A percentile compares a stretch with the other conserved stretches of the same genome.
These are phyloP conservation scores for Aspergillus incahuasiensis DNA, from an alignment of 495 filamentous ascomycete genomes.

Conservation along the genomic window DNA sequence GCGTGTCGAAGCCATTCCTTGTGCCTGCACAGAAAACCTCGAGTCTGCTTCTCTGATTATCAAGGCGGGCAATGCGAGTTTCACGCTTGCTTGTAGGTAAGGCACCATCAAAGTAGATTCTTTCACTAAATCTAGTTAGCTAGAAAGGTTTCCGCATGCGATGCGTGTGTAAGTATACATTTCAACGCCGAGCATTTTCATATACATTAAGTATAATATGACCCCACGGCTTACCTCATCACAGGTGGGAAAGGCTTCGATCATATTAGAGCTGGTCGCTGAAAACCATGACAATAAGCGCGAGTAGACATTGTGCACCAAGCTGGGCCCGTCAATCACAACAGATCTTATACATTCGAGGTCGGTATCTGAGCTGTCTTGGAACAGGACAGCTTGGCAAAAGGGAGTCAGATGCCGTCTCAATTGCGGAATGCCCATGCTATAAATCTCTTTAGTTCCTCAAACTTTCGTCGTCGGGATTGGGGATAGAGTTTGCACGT, in stretches of 20 bases:
- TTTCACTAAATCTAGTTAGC: constrained; percentile 25
- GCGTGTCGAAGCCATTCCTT: constrained; percentile 1
- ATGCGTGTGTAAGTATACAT: constrained; percentile 49
- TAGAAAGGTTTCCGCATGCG: background rate
- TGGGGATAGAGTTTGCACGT: no score
- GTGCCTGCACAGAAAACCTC: constrained; percentile 26
- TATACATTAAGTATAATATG: constrained; percentile 54
- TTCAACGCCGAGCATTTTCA: constrained; percentile 45
- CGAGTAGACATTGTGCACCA: constrained; percentile 66
- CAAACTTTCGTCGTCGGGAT: no score
- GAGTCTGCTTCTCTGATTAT: constrained; percentile 38
- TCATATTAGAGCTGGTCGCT: constrained; percentile 27
- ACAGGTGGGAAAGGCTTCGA: constrained; percentile 59
- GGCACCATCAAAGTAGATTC: constrained; percentile 75
- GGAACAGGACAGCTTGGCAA: constrained; percentile 45
- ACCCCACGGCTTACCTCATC: constrained; percentile 52
- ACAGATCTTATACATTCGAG: constrained; percentile 30
- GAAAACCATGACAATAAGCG: constrained; percentile 42
- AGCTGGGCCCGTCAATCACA: constrained; percentile 70
- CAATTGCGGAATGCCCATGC: constrained; percentile 67
- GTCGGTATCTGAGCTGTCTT: background rate
- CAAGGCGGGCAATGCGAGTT: constrained; percentile 50
- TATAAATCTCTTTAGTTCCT: no score
- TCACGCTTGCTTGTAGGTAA: constrained; percentile 56
- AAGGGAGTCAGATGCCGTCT: constrained; percentile 54